phyloP scores from a whole-genome alignment of 2,329 filamentous ascomycete species.

The Colletotrichum euphorbiae region DNA sequence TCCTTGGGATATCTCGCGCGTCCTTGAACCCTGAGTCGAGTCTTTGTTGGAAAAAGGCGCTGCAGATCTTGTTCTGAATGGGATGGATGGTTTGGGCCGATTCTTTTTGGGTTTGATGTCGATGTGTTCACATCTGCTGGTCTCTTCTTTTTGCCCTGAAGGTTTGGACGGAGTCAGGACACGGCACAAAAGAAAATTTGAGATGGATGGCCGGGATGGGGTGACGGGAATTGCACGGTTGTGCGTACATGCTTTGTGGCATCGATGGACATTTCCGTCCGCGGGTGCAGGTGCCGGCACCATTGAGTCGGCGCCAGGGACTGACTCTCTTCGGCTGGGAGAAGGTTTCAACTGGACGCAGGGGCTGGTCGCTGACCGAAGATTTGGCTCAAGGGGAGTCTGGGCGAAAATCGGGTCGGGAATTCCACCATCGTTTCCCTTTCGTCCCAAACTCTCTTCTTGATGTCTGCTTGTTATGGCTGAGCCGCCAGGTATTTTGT shows the following conservation, averaged over 20 bases:
- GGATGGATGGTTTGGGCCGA: constrained; percentile 12
- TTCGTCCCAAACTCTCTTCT: constrained; percentile 23
- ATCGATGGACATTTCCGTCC: constrained; percentile 3
- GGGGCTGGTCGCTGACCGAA: constrained; percentile 29
- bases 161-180: constrained; percentile 33
- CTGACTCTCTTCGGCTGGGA: constrained; percentile 15
- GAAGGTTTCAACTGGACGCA: constrained; percentile 32
- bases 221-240: constrained; percentile 33
- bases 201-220: constrained; percentile 15
- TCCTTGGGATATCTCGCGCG: background rate
- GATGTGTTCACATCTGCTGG: constrained; percentile 25
- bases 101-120: constrained; percentile 20
- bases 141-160: constrained; percentile 11
- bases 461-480: background rate
- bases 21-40: background rate
- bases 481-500: background rate
- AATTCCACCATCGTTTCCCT: constrained; percentile 30
- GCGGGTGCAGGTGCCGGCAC: constrained; percentile 25
- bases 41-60: constrained; percentile 1
- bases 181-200: background rate
- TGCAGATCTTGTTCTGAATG: constrained; percentile 12
- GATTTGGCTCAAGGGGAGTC: background rate
- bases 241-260: constrained; percentile 17
- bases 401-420: constrained; percentile 1
- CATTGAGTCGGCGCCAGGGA: constrained; percentile 22